A percentile compares a stretch with the other conserved stretches of the same genome.
Conservation (phyloP, 1,139 yeast genomes). For the Petasospora fabianii region DNA sequence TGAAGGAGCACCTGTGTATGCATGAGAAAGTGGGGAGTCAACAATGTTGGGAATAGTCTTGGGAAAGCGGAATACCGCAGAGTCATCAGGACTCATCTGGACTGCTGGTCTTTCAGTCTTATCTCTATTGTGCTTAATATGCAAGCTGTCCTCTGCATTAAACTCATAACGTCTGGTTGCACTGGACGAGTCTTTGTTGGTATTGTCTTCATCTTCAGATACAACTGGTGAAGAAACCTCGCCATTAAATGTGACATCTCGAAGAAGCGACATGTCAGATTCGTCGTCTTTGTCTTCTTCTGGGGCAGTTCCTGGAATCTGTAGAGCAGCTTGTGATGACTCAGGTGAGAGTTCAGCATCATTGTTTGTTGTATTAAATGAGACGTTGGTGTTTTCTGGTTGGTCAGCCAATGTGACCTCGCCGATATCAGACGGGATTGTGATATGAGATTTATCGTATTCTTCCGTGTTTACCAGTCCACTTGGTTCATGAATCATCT, state of each 20-base stretch:
- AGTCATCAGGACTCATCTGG: conserved; percentile 6
- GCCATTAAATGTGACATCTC: background rate
- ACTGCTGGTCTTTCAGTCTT: background rate
- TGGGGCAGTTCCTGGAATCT: conserved; percentile 26
- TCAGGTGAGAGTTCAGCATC: conserved; percentile 1
- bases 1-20: background rate
- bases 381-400: background rate
- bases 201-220: conserved; percentile 22
- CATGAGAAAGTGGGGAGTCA: conserved; percentile 3
- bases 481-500: background rate
- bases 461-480: background rate
- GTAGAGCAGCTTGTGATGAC: conserved; percentile 19
- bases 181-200: conserved; percentile 10
- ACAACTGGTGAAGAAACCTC: conserved; percentile 19
- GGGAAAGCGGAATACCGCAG: conserved; percentile 5
- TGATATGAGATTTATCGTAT: conserved; percentile 1
- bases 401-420: conserved; percentile 7
- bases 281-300: conserved; percentile 12
- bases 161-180: conserved; percentile 8
- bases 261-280: background rate
- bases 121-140: conserved; percentile 15
- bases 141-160: conserved; percentile 22
- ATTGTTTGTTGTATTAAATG: background rate
- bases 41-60: background rate
- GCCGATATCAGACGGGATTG: background rate